Base-by-base conservation (phyloP, 768 basidiomycete species). In the Leccinum pellstonianum region DNA sequence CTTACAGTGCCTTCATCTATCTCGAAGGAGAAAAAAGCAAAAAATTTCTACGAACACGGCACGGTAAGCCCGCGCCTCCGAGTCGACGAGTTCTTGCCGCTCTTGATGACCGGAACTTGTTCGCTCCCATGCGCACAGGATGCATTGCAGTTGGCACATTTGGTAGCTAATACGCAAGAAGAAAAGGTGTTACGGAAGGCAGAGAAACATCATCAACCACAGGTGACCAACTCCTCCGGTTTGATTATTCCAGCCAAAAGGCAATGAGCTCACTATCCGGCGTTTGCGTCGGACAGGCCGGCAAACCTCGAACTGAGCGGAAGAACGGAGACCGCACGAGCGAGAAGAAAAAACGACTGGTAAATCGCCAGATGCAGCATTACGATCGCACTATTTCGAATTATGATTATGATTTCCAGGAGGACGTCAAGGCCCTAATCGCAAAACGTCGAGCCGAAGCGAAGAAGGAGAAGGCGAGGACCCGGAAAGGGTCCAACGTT, bases 91-190 rank as follows among this genome's bases (percentile, higher is more conserved):
- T 10, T n/a, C 47, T n/a, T 52, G 33, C 35, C 29, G 59, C 65
- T 66, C 61, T 52, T 66, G 64, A 64, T 70, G 63, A 63, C 61
- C 56, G 58, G 62, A 43, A 11, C 62, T 64, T 64, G 61, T 59
- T 56, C 52, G 57, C 52, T 59, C 59, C 58, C 55, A 61, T 56
- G 43, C 52, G 49, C 57, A 57, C 62, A 84, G 83, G 81, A 83
- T 61, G 77, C 78, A 5, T 63, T 82, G 59, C 70, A 70, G 54
- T 69, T 85, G 12, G 83, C 83, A n/a, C 65, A 73, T 60, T 77
- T 77, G 38, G 81, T 85, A 67, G 78, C 72, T n/a, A 67, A 67
- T 35, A 66, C 62, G 15, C 79, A 82, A 60, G 83, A 85, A 69
- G 66, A 81, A 65, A 82, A 78, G 56, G 62, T 74, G 6, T 67